A percentile compares a stretch with the other conserved stretches of the same genome.
Conservation (phyloP, 164 flowering plant genomes). For the grape (Vitis vinifera) region ASM3070453v1 NC_081816.1:22852501-22853000, state of each 20-base stretch:
- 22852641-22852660: constrained; percentile 86
- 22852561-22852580: constrained; percentile 90
- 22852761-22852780: background rate
- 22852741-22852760: constrained; percentile 7
- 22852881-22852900: constrained; percentile 86
- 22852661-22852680: constrained; percentile 90
- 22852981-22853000: background rate
- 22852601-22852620: constrained; percentile 93
- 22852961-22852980: background rate
- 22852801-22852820: no score
- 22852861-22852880: background rate
- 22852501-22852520: constrained; percentile 92
- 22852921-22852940: constrained; percentile 83
- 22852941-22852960: constrained; percentile 41
- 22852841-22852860: background rate
- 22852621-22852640: constrained; percentile 84
- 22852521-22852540: constrained; percentile 79
- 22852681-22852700: constrained; percentile 90
- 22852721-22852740: constrained; percentile 88
- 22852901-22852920: constrained; percentile 77
- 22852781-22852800: no score
- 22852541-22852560: constrained; percentile 83
- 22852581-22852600: constrained; percentile 87
- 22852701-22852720: constrained; percentile 91
- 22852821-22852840: background rate